Evolutionary conservation across 345 rosid species (phyloP), one percentile per base, ranked within the genome.

Genomic region (Xanthoceras sorbifolium): DNA sequence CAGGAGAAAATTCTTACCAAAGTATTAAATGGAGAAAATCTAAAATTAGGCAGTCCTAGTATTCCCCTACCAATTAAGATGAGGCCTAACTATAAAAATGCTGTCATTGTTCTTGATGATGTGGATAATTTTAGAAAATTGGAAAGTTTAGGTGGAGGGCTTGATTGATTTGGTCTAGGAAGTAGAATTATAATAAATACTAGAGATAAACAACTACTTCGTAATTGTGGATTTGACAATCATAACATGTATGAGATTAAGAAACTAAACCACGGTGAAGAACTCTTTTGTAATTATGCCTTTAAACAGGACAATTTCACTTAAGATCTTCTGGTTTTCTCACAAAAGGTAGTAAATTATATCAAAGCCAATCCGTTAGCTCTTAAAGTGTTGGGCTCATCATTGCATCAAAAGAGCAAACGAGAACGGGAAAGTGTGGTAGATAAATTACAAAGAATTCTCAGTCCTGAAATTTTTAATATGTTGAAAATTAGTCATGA

Each of bases 401-500:
- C 22, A 26, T 44, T 78, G 2, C 3, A 6, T 54, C 40, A 26
- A 15, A 34, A n/a, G 36, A 65, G 36, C 26, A 38, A 18, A 1
- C 32, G 26, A 10, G 38, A 38, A 7, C 64, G 81, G 81, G 14
- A 36, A 55, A 52, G 57, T 65, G 55, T 54, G 1, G 9, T 72
- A 5, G 54, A 71, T n/a, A 64, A 71, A 44, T 20, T 46, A 9
- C 18, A 28, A 32, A 72, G n/a, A 32, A 72, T 52, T 26, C 64
- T 64, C 9, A 54, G 52, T 74, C n/a, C 6, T 0, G 48, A 75
- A 63, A 77, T 82, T 66, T 71, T 40, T 55, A 44, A 57, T 32
- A 52, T 77, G 60, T 75, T 71, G 23, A 74, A 46, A 72, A 77
- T 78, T 14, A 84, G 85, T 31, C 79, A 71, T 79, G 81, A 81